Evolutionary conservation across 1,139 yeast species (phyloP).

Genomic region (Yamadazyma trypodendri): DNA sequence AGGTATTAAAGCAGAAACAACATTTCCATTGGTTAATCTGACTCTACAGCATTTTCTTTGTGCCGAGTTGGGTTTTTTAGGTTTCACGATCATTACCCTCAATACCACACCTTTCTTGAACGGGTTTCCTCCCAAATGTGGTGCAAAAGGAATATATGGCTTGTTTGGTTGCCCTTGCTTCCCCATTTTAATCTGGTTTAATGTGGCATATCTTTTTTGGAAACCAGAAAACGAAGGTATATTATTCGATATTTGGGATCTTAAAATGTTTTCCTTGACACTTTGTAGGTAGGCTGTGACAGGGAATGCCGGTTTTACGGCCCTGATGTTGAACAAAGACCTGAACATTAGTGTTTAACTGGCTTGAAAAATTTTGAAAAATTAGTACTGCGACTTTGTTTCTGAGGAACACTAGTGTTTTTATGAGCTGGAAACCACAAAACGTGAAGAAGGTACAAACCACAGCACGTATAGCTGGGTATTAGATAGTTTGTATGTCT

Average conservation of each 20-base stretch:
- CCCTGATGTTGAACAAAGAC: conserved; percentile 12
- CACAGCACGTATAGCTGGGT: too few relatives aligned
- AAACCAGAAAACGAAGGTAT: conserved; percentile 6
- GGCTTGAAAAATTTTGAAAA: conserved; percentile 11
- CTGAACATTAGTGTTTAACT: conserved; percentile 13
- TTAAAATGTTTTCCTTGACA: conserved; percentile 3
- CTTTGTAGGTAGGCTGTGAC: conserved; percentile 8
- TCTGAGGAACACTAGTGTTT: not conserved
- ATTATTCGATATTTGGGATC: conserved; percentile 3
- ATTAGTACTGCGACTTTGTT: conserved; percentile 5
- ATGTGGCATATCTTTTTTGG: conserved; percentile 59
- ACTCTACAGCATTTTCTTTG: conserved; percentile 97
- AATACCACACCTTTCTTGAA: conserved; percentile 92
- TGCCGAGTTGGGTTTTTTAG: conserved; percentile 98
- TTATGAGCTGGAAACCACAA: too few relatives aligned
- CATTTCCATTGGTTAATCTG: conserved; percentile 84
- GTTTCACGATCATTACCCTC: conserved; percentile 90
- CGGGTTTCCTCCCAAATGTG: conserved; percentile 80
- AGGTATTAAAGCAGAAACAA: conserved; percentile 90
- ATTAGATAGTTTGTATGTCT: too few relatives aligned
- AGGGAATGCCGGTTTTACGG: conserved; percentile 6
- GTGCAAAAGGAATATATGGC: conserved; percentile 55
- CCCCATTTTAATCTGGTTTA: conserved; percentile 72
- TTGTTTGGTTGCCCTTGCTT: conserved; percentile 55
- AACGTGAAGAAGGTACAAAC: too few relatives aligned